Evolutionary conservation across 1,139 yeast genomes (phyloP).

Genomic region (Diutina siamensis): DNA sequence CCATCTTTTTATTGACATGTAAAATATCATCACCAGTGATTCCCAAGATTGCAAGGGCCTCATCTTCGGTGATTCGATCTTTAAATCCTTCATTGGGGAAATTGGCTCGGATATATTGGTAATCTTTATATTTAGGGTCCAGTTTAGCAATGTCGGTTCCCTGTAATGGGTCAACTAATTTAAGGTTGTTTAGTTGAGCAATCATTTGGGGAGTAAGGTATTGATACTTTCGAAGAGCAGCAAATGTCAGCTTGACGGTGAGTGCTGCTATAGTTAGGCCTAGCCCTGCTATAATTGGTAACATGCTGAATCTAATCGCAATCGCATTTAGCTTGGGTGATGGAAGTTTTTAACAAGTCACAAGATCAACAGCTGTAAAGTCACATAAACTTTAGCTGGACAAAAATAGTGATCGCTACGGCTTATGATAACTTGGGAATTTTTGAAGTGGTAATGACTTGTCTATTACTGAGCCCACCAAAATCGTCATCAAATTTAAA

Average conservation of each 20-base stretch:
- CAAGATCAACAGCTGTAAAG: too few relatives aligned
- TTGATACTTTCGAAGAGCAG: conserved; percentile 31
- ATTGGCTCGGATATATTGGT: conserved; percentile 9
- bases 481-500: too few relatives aligned
- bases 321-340: background rate
- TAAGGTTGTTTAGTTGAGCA: conserved; percentile 39
- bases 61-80: conserved; percentile 45
- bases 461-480: too few relatives aligned
- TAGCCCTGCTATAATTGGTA: conserved; percentile 47
- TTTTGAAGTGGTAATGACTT: too few relatives aligned
- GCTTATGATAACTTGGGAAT: too few relatives aligned
- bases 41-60: conserved; percentile 45
- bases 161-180: conserved; percentile 10
- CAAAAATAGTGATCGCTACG: too few relatives aligned
- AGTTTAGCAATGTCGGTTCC: background rate
- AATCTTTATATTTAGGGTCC: conserved; percentile 1
- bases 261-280: conserved; percentile 47
- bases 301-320: conserved; percentile 26
- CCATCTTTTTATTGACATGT: conserved; percentile 26
- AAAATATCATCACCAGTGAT: conserved; percentile 42
- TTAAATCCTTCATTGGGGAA: conserved; percentile 33
- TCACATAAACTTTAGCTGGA: too few relatives aligned
- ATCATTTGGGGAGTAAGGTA: conserved; percentile 43
- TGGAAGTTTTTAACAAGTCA: background rate
- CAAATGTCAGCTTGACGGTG: conserved; percentile 36